phyloP scores from a whole-genome alignment of 1,284 basidiomycete genomes.

The Pseudozyma pruni region DNA sequence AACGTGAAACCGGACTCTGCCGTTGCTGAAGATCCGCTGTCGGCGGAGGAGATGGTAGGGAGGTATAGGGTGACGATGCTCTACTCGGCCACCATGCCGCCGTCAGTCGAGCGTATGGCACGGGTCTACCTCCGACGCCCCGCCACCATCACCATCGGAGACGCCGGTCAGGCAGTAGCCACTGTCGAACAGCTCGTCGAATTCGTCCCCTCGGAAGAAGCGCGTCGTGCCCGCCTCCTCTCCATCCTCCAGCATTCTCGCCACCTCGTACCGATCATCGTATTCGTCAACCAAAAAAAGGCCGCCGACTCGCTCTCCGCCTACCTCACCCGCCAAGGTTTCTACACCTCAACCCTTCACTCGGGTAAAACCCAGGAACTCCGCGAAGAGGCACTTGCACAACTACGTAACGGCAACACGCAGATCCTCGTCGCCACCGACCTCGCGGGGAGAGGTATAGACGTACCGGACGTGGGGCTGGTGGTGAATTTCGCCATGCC shows the following conservation, averaged over 20 bases:
- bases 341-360: slow-evolving; percentile 88
- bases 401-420: slow-evolving; percentile 86
- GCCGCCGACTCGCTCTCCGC: slow-evolving; percentile 95
- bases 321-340: slow-evolving; percentile 86
- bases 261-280: slow-evolving; percentile 91
- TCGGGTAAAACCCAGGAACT: slow-evolving; percentile 98
- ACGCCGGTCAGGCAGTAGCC: slow-evolving; percentile 95
- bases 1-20: slow-evolving; percentile 81
- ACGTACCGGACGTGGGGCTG: slow-evolving; percentile 92
- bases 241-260: slow-evolving; percentile 85
- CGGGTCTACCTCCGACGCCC: slow-evolving; percentile 91
- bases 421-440: slow-evolving; percentile 91
- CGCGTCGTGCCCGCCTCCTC: slow-evolving; percentile 88
- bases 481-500: slow-evolving; percentile 99
- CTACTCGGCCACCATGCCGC: slow-evolving; percentile 98
- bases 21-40: slow-evolving; percentile 65
- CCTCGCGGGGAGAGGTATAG: slow-evolving; percentile 96
- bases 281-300: slow-evolving; percentile 99
- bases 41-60: slow-evolving; percentile 35
- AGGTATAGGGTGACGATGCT: slow-evolving; percentile 73
- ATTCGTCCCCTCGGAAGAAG: slow-evolving; percentile 90
- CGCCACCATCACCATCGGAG: slow-evolving; percentile 95
- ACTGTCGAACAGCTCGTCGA: slow-evolving; percentile 97
- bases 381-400: slow-evolving; percentile 88
- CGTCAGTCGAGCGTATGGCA: slow-evolving; percentile 91